Percentiles rank a stretch among this genome's conserved stretches.
phyloP scores from a whole-genome alignment of 441 rosid species.

The Geranium incanum region DNA sequence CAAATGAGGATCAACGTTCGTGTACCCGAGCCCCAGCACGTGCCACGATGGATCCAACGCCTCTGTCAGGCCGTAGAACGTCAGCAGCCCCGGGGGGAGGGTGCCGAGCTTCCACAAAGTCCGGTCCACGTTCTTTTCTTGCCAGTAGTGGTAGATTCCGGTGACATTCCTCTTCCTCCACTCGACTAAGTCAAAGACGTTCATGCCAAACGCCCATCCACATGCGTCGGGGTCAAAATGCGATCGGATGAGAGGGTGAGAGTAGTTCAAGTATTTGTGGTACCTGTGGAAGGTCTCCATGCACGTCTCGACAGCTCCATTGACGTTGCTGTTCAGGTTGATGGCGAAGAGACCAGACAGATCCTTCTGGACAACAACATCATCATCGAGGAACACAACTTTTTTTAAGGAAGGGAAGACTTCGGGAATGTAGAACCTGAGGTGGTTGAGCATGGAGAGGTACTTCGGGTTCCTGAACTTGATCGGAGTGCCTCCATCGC shows the following conservation, averaged over 20 bases:
- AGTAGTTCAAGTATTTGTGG: conserved; percentile 59
- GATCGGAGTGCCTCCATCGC: conserved; percentile 69
- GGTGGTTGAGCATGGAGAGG: conserved; percentile 79
- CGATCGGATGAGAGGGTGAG: conserved; percentile 72
- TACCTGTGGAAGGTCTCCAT: conserved; percentile 92
- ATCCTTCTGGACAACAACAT: conserved; percentile 81
- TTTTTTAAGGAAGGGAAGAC: conserved; percentile 74
- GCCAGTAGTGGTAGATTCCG: conserved; percentile 85
- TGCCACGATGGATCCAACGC: conserved; percentile 81
- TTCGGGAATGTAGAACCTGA: conserved; percentile 85
- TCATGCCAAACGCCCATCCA: conserved; percentile 99
- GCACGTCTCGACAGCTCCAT: conserved; percentile 97
- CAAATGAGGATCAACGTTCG: conserved; percentile 63
- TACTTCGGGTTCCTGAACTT: conserved; percentile 90
- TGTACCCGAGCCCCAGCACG: conserved; percentile 80
- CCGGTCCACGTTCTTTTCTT: conserved; percentile 76
- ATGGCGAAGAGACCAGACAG: conserved; percentile 47
- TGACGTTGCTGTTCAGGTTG: conserved; percentile 64
- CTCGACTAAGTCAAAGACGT: conserved; percentile 73
- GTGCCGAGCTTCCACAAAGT: conserved; percentile 96
- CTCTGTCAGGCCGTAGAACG: conserved; percentile 80
- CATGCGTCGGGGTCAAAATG: conserved; percentile 95
- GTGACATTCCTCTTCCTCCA: conserved; percentile 94
- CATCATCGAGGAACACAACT: conserved; percentile 83
- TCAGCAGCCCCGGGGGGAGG: conserved; percentile 79